Conservation (phyloP, 2,329 filamentous ascomycete species). For the Trichoderma pleuroti region DNA sequence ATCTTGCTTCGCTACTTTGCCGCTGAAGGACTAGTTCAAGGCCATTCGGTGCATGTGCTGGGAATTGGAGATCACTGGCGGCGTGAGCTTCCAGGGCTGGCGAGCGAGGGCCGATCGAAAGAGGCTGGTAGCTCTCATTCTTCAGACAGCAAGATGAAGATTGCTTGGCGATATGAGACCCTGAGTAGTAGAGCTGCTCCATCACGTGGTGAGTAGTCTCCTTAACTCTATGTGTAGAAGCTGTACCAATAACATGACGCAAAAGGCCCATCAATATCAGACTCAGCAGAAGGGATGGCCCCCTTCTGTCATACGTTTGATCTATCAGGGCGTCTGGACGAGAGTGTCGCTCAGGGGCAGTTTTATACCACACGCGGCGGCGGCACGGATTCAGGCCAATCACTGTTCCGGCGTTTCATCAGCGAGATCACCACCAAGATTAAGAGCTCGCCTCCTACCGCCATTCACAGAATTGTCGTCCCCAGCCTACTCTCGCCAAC, state of each 20-base stretch:
- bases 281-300: slow-evolving; percentile 19
- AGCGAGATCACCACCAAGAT: slow-evolving; percentile 54
- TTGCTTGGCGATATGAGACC: slow-evolving; percentile 94
- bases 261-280: slow-evolving; percentile 14
- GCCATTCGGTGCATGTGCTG: slow-evolving; percentile 82
- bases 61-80: slow-evolving; percentile 78
- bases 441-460: slow-evolving; percentile 53
- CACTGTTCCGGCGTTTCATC: slow-evolving; percentile 60
- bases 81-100: slow-evolving; percentile 74
- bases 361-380: slow-evolving; percentile 50
- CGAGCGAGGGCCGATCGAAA: slow-evolving; percentile 39
- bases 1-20: slow-evolving; percentile 83
- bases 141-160: slow-evolving; percentile 83
- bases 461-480: slow-evolving; percentile 77
- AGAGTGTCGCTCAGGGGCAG: slow-evolving; percentile 47
- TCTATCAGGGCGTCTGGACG: slow-evolving; percentile 60
- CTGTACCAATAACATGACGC: background rate
- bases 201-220: slow-evolving; percentile 9
- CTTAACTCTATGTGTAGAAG: background rate
- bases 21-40: slow-evolving; percentile 87
- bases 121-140: slow-evolving; percentile 37
- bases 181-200: slow-evolving; percentile 54
- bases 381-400: slow-evolving; percentile 24
- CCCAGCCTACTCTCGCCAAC: slow-evolving; percentile 84
- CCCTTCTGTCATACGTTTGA: slow-evolving; percentile 72